Conservation (phyloP, 225 moss, liverwort and hornwort genomes). For the Marchantia polymorpha region DNA sequence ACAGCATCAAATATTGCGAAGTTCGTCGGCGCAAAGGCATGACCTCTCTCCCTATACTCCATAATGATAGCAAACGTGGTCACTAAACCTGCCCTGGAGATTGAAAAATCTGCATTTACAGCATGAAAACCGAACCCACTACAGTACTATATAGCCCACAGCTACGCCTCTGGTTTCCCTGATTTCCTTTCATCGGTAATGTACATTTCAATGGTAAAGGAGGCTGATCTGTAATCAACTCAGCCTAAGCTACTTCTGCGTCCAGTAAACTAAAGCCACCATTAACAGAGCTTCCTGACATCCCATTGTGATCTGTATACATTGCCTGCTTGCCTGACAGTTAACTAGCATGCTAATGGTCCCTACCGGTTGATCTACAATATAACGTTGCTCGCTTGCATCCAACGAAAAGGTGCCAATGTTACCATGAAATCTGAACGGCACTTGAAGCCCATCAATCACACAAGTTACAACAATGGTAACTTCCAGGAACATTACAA, state of each 20-base stretch:
- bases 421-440: constrained; percentile 11
- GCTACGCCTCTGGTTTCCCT: constrained; percentile 9
- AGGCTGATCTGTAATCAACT: constrained; percentile 10
- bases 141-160: constrained; percentile 13
- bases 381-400: neutral
- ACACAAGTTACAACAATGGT: constrained; percentile 22
- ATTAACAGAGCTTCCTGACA: constrained; percentile 21
- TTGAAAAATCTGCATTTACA: constrained; percentile 15
- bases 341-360: constrained; percentile 11
- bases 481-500: constrained; percentile 19
- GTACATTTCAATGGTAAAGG: constrained; percentile 30
- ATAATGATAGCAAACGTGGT: constrained; percentile 9
- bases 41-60: constrained; percentile 11
- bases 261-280: constrained; percentile 16
- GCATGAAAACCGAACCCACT: constrained; percentile 19
- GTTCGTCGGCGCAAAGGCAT: neutral
- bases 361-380: constrained; percentile 13
- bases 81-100: constrained; percentile 13
- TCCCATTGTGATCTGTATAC: constrained; percentile 18
- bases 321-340: constrained; percentile 11
- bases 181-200: constrained; percentile 16
- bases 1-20: constrained; percentile 7
- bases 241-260: constrained; percentile 15
- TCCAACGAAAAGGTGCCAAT: constrained; percentile 12
- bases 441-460: constrained; percentile 21